Percentiles rank a stretch among this genome's conserved stretches.
Evolutionary conservation across 2,329 filamentous ascomycete species (phyloP).

Genomic region (Colletotrichum karsti): DNA sequence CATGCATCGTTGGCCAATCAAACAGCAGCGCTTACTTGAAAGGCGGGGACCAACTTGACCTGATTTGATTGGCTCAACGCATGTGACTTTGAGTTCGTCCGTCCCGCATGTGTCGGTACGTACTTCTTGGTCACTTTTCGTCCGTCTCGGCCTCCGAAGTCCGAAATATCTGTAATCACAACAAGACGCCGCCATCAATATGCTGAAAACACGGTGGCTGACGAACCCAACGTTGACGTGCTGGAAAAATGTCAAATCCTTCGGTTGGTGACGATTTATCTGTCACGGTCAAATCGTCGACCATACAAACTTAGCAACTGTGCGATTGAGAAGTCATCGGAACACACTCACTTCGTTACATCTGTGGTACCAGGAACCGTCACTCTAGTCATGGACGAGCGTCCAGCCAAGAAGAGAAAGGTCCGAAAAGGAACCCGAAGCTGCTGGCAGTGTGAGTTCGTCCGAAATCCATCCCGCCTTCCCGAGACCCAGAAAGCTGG

Average conservation of each 20-base stretch:
- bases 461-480: neutral
- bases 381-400: constrained; percentile 11
- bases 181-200: neutral
- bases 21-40: rapidly evolving
- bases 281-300: too few species aligned
- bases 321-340: too few species aligned
- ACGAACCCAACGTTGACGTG: neutral
- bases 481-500: neutral
- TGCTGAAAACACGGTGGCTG: neutral
- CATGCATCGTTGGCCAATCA: neutral
- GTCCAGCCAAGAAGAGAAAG: constrained; percentile 44
- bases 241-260: neutral
- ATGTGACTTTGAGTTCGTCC: neutral
- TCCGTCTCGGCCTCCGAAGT: constrained; percentile 26
- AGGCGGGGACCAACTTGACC: neutral
- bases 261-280: too few species aligned
- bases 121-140: neutral
- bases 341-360: too few species aligned
- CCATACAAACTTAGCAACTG: too few species aligned
- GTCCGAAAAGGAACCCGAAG: constrained; percentile 64
- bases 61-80: neutral
- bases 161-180: constrained; percentile 18
- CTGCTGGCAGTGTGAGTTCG: constrained; percentile 65
- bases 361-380: too few species aligned
- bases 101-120: neutral